A percentile compares a stretch with the other conserved stretches of the same genome.
These are phyloP conservation scores for Spergularia marina DNA, from an alignment of 148 eudicot species.

Conservation along the genomic window DNA sequence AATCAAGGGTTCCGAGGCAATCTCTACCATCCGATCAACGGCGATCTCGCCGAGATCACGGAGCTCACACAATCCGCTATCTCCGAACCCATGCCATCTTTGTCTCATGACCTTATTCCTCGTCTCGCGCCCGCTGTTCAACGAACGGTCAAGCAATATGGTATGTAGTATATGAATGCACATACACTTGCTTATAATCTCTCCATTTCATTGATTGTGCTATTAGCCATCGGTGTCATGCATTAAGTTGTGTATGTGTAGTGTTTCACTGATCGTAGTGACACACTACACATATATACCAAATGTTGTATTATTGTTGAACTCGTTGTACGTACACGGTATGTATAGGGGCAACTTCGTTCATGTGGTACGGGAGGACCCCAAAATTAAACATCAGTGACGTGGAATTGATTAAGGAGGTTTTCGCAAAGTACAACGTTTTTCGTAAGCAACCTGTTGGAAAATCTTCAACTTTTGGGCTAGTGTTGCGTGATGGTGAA, in stretches of 20 bases:
- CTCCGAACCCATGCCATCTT: conserved; percentile 12
- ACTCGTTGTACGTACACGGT: background rate
- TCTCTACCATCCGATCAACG: conserved; percentile 12
- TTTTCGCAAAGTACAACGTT: conserved; percentile 15
- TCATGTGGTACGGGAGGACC: conserved; percentile 14
- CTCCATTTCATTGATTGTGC: background rate
- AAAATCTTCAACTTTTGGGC: background rate
- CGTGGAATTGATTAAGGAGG: conserved; percentile 8
- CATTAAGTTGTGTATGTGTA: too few relatives aligned
- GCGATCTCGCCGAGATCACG: conserved; percentile 13
- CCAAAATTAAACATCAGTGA: conserved; percentile 12
- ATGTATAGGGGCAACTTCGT: conserved; percentile 4
- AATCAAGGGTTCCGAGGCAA: conserved; percentile 22
- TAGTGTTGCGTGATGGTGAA: conserved; percentile 25
- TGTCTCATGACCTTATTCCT: conserved; percentile 19
- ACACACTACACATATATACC: background rate
- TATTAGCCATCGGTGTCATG: too few relatives aligned
- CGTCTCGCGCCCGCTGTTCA: conserved; percentile 12
- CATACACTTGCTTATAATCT: background rate
- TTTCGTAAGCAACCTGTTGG: background rate
- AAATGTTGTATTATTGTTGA: background rate
- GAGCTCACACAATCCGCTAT: background rate
- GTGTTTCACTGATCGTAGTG: too few relatives aligned
- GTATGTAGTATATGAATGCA: background rate
- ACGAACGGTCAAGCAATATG: background rate